Base-by-base conservation (phyloP, 2,329 filamentous ascomycete species). In the Pyrenochaeta sp. region DNA sequence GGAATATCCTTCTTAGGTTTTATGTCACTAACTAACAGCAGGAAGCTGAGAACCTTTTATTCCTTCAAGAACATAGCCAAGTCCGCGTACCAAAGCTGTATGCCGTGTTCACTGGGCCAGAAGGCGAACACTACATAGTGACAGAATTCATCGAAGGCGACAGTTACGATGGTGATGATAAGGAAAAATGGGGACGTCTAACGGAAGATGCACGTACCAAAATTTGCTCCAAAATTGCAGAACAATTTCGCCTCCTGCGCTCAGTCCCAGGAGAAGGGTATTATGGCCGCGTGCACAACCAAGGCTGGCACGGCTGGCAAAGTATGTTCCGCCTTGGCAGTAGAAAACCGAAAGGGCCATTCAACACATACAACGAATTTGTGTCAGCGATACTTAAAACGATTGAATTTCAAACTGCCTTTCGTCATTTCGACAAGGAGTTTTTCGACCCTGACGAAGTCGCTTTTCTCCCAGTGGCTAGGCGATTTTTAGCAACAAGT, bases 31-130 rank as follows among this genome's bases (percentile, higher is more conserved):
- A 35, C 30, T 28, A 29, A 34, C 10, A 6, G 13, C 19, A 41
- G 30, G 39, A 41, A 11, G 30, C 23, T 11, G 39, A 41, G 13
- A 19, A 29, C 23, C 5, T 41, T 6, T 10, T 41, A 2, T 41
- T 28, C n/a, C 39, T 41, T 19, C 11, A 41, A 17, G 11, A 19
- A 22, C 19, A 41, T 10, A 22, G 22, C 6, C 22, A 41, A 24
- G 30, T 41, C 11, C 39, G 39, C 6, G 15, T 19, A 13, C 39
- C 39, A 6, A 29, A 41, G 19, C 15, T 41, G 9, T 41, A 41
- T 19, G 21, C 21, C 9, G 23, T 18, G 18, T 34, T 41, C 15
- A 26, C 15, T 26, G 11, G 13, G 3, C 6, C n/a, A 10, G 11
- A 19, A 5, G 3, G 6, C 6, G 11, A 22, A 14, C 18, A 35